Conservation (phyloP, 768 basidiomycete species). For the Termitomyces titanicus region DNA sequence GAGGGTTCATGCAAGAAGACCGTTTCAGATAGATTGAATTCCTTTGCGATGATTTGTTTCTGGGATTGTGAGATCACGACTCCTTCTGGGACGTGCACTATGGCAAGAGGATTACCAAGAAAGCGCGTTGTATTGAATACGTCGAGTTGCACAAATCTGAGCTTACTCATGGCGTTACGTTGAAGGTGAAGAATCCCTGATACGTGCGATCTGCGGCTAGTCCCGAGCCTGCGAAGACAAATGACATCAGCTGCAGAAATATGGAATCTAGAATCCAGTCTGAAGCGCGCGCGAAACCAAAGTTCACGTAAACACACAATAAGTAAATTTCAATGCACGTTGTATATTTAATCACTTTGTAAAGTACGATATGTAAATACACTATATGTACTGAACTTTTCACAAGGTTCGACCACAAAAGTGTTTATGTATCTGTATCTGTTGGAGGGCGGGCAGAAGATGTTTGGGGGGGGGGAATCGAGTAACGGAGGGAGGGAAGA, state of each 20-base stretch:
- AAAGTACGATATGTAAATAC: too few species aligned
- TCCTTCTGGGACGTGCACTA: constrained; percentile 33
- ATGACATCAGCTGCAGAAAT: too few species aligned
- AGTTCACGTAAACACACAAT: too few species aligned
- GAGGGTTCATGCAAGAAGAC: constrained; percentile 37
- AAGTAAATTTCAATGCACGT: too few species aligned
- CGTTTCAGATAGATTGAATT: constrained; percentile 49
- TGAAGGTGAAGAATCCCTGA: too few species aligned
- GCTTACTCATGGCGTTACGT: constrained; percentile 14
- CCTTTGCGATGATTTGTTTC: constrained; percentile 41
- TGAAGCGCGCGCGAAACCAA: too few species aligned
- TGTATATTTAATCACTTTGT: too few species aligned
- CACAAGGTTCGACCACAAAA: too few species aligned
- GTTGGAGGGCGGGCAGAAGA: not conserved
- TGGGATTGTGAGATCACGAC: constrained; percentile 28
- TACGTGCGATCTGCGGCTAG: too few species aligned
- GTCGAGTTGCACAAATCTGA: constrained; percentile 32
- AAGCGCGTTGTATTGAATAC: constrained; percentile 40
- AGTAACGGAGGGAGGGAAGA: not conserved
- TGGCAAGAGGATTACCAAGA: constrained; percentile 41
- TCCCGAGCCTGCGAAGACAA: too few species aligned
- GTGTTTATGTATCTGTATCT: not conserved
- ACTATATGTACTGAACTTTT: too few species aligned
- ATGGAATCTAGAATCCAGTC: too few species aligned
- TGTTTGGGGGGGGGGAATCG: not conserved